These are phyloP conservation scores for Plasmodium chabaudi DNA, from an alignment of 169 alveolate genomes.

Conservation along the genomic window DNA sequence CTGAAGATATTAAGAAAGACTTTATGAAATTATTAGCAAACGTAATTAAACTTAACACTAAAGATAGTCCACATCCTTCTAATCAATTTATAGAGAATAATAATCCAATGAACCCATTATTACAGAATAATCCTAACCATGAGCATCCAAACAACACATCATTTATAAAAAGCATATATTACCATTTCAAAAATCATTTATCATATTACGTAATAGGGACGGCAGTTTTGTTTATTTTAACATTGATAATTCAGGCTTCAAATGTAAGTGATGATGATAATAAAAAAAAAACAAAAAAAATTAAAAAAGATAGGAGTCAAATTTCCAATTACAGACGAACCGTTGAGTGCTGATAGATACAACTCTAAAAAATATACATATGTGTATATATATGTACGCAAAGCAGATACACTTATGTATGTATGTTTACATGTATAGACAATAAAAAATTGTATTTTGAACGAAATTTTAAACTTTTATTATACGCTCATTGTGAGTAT, in stretches of 20 bases:
- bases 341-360: conserved; percentile 23
- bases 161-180: conserved; percentile 14
- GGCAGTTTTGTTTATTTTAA: conserved; percentile 32
- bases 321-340: conserved; percentile 63
- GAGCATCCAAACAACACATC: conserved; percentile 32
- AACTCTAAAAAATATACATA: background rate
- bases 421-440: background rate
- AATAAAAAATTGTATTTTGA: background rate
- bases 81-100: conserved; percentile 19
- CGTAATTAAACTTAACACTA: conserved; percentile 35
- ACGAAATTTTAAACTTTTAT: background rate
- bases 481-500: no score
- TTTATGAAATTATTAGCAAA: conserved; percentile 40
- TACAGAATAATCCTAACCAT: background rate
- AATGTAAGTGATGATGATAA: conserved; percentile 49
- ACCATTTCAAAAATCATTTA: conserved; percentile 38
- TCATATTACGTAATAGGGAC: conserved; percentile 34
- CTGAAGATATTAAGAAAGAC: conserved; percentile 61
- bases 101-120: conserved; percentile 16
- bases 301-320: conserved; percentile 48
- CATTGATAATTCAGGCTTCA: conserved; percentile 57
- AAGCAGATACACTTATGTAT: background rate
- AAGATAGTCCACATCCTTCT: conserved; percentile 6
- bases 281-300: conserved; percentile 23
- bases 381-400: background rate